These are phyloP conservation scores for Neospora caninum DNA, from an alignment of 169 alveolate species.

Conservation along the genomic window DNA sequence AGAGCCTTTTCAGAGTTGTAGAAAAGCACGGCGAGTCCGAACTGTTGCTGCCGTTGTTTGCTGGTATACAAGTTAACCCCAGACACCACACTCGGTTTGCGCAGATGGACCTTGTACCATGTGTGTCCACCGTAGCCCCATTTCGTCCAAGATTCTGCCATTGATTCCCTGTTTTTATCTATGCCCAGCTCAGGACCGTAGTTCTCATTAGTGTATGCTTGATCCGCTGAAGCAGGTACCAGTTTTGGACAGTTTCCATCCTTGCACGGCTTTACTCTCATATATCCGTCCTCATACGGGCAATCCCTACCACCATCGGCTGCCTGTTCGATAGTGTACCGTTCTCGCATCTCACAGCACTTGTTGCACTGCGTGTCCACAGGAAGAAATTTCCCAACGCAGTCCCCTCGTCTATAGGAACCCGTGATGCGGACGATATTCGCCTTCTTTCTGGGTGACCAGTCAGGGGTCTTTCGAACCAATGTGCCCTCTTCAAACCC, in stretches of 20 bases:
- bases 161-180: not conserved
- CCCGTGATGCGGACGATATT: not conserved
- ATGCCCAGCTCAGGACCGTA: not conserved
- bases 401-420: not conserved
- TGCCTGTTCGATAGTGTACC: not conserved
- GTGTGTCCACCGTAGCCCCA: not conserved
- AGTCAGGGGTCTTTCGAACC: not conserved
- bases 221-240: not conserved
- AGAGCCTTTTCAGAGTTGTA: conserved; percentile 1
- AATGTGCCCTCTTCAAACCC: not conserved
- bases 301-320: not conserved
- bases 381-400: conserved; percentile 16
- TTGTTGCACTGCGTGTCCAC: not conserved
- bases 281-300: conserved; percentile 18
- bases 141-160: not conserved
- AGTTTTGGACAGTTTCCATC: not conserved
- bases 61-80: not conserved
- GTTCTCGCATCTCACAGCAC: conserved; percentile 1
- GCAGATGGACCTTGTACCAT: not conserved
- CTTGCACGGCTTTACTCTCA: not conserved
- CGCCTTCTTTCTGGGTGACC: not conserved
- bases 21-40: not conserved
- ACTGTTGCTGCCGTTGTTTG: not conserved
- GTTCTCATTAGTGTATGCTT: not conserved
- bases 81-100: not conserved